phyloP scores from a whole-genome alignment of 2,329 filamentous ascomycete genomes.

The Sarocladium oryzae region DNA sequence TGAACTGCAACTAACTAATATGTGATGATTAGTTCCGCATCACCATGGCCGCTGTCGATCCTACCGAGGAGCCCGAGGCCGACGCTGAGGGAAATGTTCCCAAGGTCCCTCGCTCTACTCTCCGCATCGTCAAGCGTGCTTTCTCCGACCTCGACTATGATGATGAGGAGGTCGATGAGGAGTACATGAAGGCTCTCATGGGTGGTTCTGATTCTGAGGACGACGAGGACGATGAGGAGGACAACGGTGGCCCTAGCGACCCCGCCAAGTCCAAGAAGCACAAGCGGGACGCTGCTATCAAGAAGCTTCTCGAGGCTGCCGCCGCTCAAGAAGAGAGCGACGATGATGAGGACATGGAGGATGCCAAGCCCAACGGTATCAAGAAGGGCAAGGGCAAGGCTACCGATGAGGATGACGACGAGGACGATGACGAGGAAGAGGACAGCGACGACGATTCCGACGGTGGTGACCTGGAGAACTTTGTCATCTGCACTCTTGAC shows the following conservation, averaged over 20 bases:
- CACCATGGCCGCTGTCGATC: conserved; percentile 97
- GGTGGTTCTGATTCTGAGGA: conserved; percentile 45
- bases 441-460: conserved; percentile 57
- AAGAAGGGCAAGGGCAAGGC: conserved; percentile 66
- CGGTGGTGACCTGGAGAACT: conserved; percentile 71
- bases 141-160: conserved; percentile 51
- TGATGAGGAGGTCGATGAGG: conserved; percentile 61
- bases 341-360: conserved; percentile 61
- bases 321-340: conserved; percentile 52
- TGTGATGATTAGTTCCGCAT: conserved; percentile 68
- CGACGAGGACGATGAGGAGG: conserved; percentile 56
- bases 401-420: conserved; percentile 51
- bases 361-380: conserved; percentile 55
- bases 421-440: conserved; percentile 40
- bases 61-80: conserved; percentile 65
- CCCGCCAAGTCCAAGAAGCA: conserved; percentile 85
- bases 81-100: conserved; percentile 57
- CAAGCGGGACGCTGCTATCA: conserved; percentile 67
- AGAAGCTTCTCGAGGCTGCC: conserved; percentile 67
- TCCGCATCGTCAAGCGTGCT: conserved; percentile 81
- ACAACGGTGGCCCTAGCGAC: conserved; percentile 87
- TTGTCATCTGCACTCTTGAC: conserved; percentile 92
- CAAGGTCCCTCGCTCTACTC: conserved; percentile 67
- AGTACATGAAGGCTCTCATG: conserved; percentile 53
- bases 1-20: conserved; percentile 23